These are phyloP conservation scores for Barnettozyma botsteinii DNA, from an alignment of 805 yeast genomes.

Conservation along the genomic window DNA sequence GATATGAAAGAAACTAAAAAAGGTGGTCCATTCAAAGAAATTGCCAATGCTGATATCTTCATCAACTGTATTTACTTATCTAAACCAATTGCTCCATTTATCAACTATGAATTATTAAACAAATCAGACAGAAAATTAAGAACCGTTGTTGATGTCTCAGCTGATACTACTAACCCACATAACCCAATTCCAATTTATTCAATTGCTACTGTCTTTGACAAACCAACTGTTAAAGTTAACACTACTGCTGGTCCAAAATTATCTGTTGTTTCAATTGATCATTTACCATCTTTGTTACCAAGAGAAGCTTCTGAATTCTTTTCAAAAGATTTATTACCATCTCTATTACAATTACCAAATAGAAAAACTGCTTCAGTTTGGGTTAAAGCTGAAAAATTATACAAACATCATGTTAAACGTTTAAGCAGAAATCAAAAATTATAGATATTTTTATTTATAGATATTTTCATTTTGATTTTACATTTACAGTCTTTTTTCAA, in stretches of 20 bases:
- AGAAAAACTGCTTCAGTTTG: slow-evolving; percentile 85
- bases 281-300: slow-evolving; percentile 90
- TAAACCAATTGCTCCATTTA: slow-evolving; percentile 88
- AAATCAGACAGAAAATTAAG: slow-evolving; percentile 65
- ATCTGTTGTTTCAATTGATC: slow-evolving; percentile 93
- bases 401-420: slow-evolving; percentile 78
- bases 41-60: slow-evolving; percentile 79
- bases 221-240: slow-evolving; percentile 85
- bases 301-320: slow-evolving; percentile 95
- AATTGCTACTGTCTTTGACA: slow-evolving; percentile 81
- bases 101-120: slow-evolving; percentile 64
- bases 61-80: slow-evolving; percentile 95
- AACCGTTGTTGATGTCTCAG: slow-evolving; percentile 95
- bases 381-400: slow-evolving; percentile 81
- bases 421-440: slow-evolving; percentile 45
- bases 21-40: slow-evolving; percentile 97
- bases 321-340: slow-evolving; percentile 82
- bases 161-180: slow-evolving; percentile 97
- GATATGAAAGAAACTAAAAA: slow-evolving; percentile 93
- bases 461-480: not conserved
- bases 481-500: not conserved
- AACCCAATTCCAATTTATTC: slow-evolving; percentile 95
- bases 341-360: slow-evolving; percentile 75
- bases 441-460: slow-evolving; percentile 14
- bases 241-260: slow-evolving; percentile 77